Evolutionary conservation across 1,139 yeast species (phyloP), one percentile per base, ranked within the genome.

Genomic region (Debaryomycetaceae sp.): DNA sequence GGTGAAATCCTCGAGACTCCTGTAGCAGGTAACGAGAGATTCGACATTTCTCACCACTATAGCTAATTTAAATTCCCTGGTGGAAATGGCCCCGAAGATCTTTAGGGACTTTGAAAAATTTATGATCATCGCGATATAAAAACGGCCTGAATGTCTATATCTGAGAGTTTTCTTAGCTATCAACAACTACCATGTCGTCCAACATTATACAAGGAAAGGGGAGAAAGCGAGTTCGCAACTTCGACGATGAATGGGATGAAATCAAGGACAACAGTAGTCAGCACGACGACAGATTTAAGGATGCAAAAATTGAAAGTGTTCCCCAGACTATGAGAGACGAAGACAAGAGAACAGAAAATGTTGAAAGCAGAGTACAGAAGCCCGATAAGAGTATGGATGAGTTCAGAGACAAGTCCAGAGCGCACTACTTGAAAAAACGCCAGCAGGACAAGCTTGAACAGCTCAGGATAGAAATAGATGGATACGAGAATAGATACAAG

Each of bases 391-490:
- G 5, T n/a, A 37, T 20, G 24, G 27, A 37, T 24, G 23, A 23
- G 27, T 8, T 13, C 29, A 37, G 39, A 17, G 20, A 37, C 9
- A 37, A 17, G 9, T n/a, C 27, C 9, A 11, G 13, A 23, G 27
- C 23, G 9, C 34, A 14, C 9, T 33, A 63, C 42, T 56, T 84
- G 22, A 66, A 72, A 44, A 67, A 68, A 41, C 50, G 68, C 33
- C 62, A 62, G 41, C 50, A 49, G 35, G 41, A 50, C 23, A 63
- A 63, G 40, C 45, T 64, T 3, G 47, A 44, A 13, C 60, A 64
- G 40, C 48, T 65, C 13, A 53, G 57, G 29, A 38, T 37, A 17
- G 84, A 83, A 45, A 65, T 85, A 6, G 62, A 59, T 4, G 73
- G 68, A 9, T 67, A 75, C 42, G 83, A 80, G 69, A 75, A 22